phyloP scores from a whole-genome alignment of 106 monocot species.

The Dendrobium nobile region DNA sequence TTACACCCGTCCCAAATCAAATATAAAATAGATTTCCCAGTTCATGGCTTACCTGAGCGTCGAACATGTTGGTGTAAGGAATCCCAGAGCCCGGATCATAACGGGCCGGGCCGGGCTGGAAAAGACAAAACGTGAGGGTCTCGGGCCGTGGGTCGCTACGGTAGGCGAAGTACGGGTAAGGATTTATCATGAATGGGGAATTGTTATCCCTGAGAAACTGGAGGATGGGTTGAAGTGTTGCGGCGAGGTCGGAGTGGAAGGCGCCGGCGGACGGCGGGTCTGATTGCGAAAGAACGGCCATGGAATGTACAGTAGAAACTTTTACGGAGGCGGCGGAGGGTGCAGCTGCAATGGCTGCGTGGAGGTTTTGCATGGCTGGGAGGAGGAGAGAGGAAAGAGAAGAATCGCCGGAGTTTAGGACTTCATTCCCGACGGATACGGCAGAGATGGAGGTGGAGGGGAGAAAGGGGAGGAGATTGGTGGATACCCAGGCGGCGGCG shows the following conservation, averaged over 20 bases:
- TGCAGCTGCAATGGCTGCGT: slow-evolving; percentile 26
- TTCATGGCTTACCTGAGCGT: slow-evolving; percentile 40
- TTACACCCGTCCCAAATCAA: no score
- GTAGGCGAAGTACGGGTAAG: slow-evolving; percentile 86
- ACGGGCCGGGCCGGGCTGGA: slow-evolving; percentile 62
- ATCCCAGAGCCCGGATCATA: slow-evolving; percentile 42
- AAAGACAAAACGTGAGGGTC: slow-evolving; percentile 82
- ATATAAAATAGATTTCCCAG: no score
- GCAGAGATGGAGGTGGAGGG: slow-evolving; percentile 36
- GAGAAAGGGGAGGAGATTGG: slow-evolving; percentile 42
- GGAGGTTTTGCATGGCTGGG: slow-evolving; percentile 72
- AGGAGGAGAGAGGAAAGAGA: slow-evolving; percentile 37
- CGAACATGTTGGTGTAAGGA: slow-evolving; percentile 84
- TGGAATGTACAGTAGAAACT: slow-evolving; percentile 70
- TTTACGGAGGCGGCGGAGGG: slow-evolving; percentile 22
- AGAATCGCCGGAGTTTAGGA: slow-evolving; percentile 43
- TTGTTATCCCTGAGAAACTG: slow-evolving; percentile 41
- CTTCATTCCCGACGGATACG: slow-evolving; percentile 76
- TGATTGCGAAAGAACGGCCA: slow-evolving; percentile 58
- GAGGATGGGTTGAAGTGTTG: slow-evolving; percentile 34
- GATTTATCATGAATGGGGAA: slow-evolving; percentile 60
- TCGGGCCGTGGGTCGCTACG: slow-evolving; percentile 55
- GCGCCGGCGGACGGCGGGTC: slow-evolving; percentile 63
- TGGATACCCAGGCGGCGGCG: slow-evolving; percentile 35
- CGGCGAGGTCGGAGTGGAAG: slow-evolving; percentile 37